phyloP scores from a whole-genome alignment of 495 filamentous ascomycete genomes.

The Aspergillus mulundensis region DNA sequence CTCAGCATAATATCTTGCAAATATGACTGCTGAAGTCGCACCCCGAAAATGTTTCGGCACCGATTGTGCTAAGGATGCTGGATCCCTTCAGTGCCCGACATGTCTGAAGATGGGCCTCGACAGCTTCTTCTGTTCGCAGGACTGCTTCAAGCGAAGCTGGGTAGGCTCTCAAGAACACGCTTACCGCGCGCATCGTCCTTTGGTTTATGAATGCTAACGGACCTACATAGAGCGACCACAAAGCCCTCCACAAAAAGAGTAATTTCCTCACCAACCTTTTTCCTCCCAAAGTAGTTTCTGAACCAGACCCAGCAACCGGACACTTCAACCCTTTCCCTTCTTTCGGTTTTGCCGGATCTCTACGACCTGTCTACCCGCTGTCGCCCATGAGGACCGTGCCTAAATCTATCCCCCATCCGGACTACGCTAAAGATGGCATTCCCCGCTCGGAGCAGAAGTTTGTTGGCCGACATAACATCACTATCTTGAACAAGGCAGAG shows the following conservation, averaged over 20 bases:
- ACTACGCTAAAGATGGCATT: constrained; percentile 79
- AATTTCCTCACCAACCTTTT: constrained; percentile 52
- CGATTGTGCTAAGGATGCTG: constrained; percentile 79
- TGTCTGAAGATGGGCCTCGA: constrained; percentile 87
- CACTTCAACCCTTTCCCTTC: constrained; percentile 86
- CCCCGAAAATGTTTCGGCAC: constrained; percentile 67
- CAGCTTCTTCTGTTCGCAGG: constrained; percentile 95
- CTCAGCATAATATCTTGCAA: background rate
- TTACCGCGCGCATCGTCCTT: constrained; percentile 1
- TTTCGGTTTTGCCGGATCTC: constrained; percentile 71
- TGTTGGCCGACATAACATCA: constrained; percentile 68
- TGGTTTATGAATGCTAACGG: background rate
- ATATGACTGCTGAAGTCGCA: constrained; percentile 12
- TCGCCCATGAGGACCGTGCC: constrained; percentile 71
- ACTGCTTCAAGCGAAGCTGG: constrained; percentile 99
- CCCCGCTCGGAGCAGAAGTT: constrained; percentile 76
- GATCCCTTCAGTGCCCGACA: constrained; percentile 85
- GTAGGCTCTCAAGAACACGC: constrained; percentile 52
- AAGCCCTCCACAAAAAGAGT: constrained; percentile 79
- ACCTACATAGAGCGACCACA: constrained; percentile 67
- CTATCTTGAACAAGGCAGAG: constrained; percentile 71
- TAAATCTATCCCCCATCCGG: constrained; percentile 74
- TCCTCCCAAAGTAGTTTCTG: constrained; percentile 73
- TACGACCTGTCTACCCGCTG: constrained; percentile 88
- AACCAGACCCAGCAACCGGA: constrained; percentile 84